Evolutionary conservation across 169 alveolate genomes (phyloP).

Genomic region (Plasmodium yoelii): DNA sequence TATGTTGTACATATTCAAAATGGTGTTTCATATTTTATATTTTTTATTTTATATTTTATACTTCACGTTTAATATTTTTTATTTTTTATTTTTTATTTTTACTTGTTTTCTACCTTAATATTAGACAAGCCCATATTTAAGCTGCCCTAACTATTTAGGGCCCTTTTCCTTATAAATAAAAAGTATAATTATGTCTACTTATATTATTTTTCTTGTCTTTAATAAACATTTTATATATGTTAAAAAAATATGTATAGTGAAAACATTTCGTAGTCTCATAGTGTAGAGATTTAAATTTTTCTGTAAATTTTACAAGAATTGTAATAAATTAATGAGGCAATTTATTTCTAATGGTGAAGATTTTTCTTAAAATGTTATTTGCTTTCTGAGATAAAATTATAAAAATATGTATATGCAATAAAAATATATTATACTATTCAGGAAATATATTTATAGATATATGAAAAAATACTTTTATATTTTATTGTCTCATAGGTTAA

Average conservation of each 20-base stretch:
- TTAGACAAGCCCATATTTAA: neutral
- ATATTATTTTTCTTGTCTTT: neutral
- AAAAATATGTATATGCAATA: neutral
- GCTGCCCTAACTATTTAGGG: neutral
- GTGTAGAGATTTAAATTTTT: slow-evolving; percentile 46
- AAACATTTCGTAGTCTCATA: slow-evolving; percentile 55
- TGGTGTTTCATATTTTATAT: neutral
- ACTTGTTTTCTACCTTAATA: neutral
- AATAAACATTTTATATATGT: neutral
- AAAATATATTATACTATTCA: neutral
- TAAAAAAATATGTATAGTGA: neutral
- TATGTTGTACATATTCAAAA: too few relatives aligned
- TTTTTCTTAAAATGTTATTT: slow-evolving; percentile 15
- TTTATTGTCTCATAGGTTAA: neutral
- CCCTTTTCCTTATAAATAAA: neutral
- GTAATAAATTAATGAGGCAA: neutral
- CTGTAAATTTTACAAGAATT: slow-evolving; percentile 21
- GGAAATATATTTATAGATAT: neutral
- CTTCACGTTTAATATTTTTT: too few relatives aligned
- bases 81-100: too few relatives aligned
- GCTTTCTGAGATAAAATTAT: neutral
- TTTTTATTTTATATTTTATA: too few relatives aligned
- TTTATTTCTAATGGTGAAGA: slow-evolving; percentile 1
- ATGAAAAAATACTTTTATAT: neutral
- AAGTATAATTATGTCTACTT: neutral